A percentile compares a stretch with the other conserved stretches of the same genome.
phyloP scores from a whole-genome alignment of 768 basidiomycete species.

The Sistotremastrum niveocremeum region DNA sequence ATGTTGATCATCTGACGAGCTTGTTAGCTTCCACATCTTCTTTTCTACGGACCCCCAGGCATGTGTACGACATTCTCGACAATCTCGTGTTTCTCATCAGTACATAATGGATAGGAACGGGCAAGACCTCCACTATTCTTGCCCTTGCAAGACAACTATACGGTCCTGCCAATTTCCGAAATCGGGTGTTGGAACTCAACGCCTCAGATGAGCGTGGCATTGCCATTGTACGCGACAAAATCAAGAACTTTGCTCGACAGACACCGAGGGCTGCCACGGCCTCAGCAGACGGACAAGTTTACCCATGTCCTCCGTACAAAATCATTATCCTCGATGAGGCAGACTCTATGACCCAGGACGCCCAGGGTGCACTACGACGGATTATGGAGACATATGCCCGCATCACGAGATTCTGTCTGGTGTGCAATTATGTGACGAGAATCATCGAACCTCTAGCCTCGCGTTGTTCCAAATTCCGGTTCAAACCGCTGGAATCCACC shows the following conservation, averaged over 20 bases:
- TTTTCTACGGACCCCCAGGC: conserved; percentile 96
- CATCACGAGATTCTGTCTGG: conserved; percentile 94
- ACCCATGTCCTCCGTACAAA: conserved; percentile 97
- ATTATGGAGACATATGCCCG: conserved; percentile 99
- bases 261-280: conserved; percentile 68
- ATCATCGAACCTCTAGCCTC: conserved; percentile 98
- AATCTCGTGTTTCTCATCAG: no score
- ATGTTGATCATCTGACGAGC: not conserved
- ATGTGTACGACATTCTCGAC: no score
- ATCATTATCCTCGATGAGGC: conserved; percentile 98
- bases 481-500: conserved; percentile 74
- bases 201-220: conserved; percentile 99
- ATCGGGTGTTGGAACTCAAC: conserved; percentile 91
- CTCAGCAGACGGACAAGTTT: conserved; percentile 67
- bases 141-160: conserved; percentile 89
- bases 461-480: conserved; percentile 98
- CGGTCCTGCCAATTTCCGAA: conserved; percentile 89
- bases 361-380: conserved; percentile 89
- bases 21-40: conserved; percentile 87
- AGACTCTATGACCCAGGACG: conserved; percentile 99
- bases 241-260: conserved; percentile 94
- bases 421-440: conserved; percentile 99
- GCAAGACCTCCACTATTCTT: conserved; percentile 96
- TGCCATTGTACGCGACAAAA: conserved; percentile 91
- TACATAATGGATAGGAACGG: conserved; percentile 37